These are phyloP conservation scores for Kregervanrija delftensis DNA, from an alignment of 805 yeast species.

Conservation along the genomic window DNA sequence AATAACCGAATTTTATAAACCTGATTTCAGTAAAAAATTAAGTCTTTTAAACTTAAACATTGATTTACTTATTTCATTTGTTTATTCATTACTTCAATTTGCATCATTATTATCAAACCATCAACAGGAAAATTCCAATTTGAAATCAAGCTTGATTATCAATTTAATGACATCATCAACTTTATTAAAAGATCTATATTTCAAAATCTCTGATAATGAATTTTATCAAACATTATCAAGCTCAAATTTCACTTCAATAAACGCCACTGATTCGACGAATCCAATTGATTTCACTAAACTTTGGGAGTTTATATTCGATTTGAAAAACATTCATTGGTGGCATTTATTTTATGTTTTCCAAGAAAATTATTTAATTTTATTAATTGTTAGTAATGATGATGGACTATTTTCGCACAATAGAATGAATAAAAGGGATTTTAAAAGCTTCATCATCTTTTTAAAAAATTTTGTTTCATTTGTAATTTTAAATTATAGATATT, in stretches of 20 bases:
- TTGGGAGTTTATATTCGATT: too few species aligned
- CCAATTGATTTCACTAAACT: too few species aligned
- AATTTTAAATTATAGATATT: slow-evolving; percentile 18
- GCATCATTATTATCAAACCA: neutral
- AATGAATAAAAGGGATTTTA: slow-evolving; percentile 32
- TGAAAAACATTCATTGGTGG: slow-evolving; percentile 18
- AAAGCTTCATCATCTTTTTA: slow-evolving; percentile 39
- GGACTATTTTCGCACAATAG: slow-evolving; percentile 44
- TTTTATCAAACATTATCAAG: too few species aligned
- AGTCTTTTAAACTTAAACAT: too few species aligned
- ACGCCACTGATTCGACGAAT: too few species aligned
- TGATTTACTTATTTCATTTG: neutral
- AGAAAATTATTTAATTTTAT: slow-evolving; percentile 60
- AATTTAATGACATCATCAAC: too few species aligned
- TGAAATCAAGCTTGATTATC: too few species aligned
- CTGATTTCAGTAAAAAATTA: neutral
- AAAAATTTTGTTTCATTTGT: slow-evolving; percentile 41
- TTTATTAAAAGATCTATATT: too few species aligned
- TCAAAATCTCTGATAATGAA: too few species aligned
- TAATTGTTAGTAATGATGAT: slow-evolving; percentile 58
- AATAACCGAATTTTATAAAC: too few species aligned
- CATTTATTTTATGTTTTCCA: slow-evolving; percentile 42
- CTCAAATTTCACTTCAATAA: too few species aligned
- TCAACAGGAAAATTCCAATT: too few species aligned
- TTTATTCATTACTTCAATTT: slow-evolving; percentile 3